Evolutionary conservation across 345 rosid species (phyloP), one percentile per base, ranked within the genome.

Genomic region (Erodium maritimum): DNA sequence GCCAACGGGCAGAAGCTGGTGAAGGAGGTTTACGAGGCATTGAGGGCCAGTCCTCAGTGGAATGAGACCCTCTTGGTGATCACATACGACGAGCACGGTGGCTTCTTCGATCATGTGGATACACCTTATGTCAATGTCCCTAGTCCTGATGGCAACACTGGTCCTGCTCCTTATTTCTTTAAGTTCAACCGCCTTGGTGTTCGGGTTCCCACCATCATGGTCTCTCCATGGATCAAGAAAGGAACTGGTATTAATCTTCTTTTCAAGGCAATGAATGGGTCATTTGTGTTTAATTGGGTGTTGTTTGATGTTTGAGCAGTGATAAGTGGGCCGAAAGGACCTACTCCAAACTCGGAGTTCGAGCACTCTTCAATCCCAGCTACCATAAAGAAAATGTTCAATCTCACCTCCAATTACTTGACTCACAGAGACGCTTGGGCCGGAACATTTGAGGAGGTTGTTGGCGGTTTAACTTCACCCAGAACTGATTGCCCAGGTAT

Each of bases 371-470:
- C 97, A 42, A 77, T 90, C 61, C 94, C 95, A 16, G 97, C 95
- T 45, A 90, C 87, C 12, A 77, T 87, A 54, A 90, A 90, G 87
- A 85, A 87, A 68, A 74, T 90, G 3, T 90, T 90, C 80, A 83
- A 82, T 56, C 83, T 90, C 29, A 66, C 84, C 54, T 87, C 95
- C 45, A 90, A 87, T 69, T 90, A 78, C 80, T 82, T 90, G 56
- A 90, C 97, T 34, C 89, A 90, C 64, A 77, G 97, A 71, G 97
- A 90, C 76, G 97, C 97, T 61, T 87, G 97, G 95, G 97, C 97
- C 7, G 87, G 82, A 56, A 87, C 95, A n/a, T 87, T 90, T 48
- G 97, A 90, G 69, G 84, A 72, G 12, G 86, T 90, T 58, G 79
- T 85, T 25, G 75, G 75, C 42, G 78, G 73, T 62, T 65, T 85